Evolutionary conservation across 108 stramenopile genomes (phyloP).

Genomic region (Seminavis robusta): DNA sequence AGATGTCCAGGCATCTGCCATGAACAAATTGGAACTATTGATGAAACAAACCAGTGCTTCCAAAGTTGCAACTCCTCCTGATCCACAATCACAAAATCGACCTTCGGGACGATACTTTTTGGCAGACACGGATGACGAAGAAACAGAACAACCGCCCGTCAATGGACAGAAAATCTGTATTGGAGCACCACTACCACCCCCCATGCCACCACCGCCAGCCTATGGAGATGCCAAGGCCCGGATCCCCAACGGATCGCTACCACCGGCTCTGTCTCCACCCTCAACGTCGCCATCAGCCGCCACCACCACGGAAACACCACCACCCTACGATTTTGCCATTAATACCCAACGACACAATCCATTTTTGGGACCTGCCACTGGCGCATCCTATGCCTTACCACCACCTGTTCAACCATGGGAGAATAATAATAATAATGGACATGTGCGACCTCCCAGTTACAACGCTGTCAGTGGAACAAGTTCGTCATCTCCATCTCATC

Average conservation of each 20-base stretch:
- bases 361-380: background rate
- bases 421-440: background rate
- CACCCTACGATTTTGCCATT: background rate
- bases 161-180: background rate
- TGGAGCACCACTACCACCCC: slow-evolving; percentile 31
- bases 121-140: slow-evolving; percentile 2
- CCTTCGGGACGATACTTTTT: background rate
- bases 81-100: background rate
- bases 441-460: slow-evolving; percentile 19
- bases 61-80: too few relatives aligned
- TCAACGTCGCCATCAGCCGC: slow-evolving; percentile 2
- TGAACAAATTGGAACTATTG: slow-evolving; percentile 35
- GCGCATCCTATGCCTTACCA: background rate
- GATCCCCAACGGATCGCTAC: slow-evolving; percentile 6
- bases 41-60: too few relatives aligned
- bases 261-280: slow-evolving; percentile 14
- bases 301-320: slow-evolving; percentile 1
- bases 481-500: background rate
- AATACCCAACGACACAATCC: background rate
- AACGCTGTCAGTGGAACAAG: slow-evolving; percentile 1
- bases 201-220: slow-evolving; percentile 30
- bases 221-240: slow-evolving; percentile 3
- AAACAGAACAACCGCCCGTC: background rate
- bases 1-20: slow-evolving; percentile 30
- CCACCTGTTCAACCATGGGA: background rate